These are phyloP conservation scores for Peribolospora kevripleyi DNA, from an alignment of 768 basidiomycete species.

Conservation along the genomic window DNA sequence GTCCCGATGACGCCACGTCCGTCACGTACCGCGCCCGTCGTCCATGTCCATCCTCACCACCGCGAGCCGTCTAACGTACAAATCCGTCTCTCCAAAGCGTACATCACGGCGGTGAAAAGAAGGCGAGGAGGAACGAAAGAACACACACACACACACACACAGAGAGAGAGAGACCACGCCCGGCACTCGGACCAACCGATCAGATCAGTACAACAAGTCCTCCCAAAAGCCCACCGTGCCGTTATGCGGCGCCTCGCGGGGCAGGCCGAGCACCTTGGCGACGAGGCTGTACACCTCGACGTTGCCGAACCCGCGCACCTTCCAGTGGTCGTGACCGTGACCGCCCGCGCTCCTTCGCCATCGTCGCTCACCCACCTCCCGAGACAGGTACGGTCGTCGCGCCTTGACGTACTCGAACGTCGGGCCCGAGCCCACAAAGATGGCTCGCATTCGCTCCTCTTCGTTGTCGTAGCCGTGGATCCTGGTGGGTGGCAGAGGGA, in stretches of 20 bases:
- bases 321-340: conserved; percentile 14
- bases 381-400: conserved; percentile 18
- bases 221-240: conserved; percentile 71
- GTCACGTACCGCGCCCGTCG: no score
- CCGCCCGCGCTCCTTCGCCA: conserved; percentile 39
- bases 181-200: no score
- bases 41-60: no score
- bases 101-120: no score
- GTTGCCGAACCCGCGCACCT: conserved; percentile 41
- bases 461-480: conserved; percentile 79
- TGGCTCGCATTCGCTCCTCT: conserved; percentile 46
- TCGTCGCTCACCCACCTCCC: conserved; percentile 17
- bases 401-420: conserved; percentile 45
- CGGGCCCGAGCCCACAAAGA: conserved; percentile 79
- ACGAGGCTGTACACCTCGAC: conserved; percentile 58
- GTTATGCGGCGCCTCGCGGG: conserved; percentile 36
- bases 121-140: no score
- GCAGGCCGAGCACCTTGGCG: conserved; percentile 14
- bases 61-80: no score
- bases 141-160: no score
- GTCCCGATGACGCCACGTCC: no score
- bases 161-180: no score
- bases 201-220: conserved; percentile 28
- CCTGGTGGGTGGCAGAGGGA: conserved; percentile 20
- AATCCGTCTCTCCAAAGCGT: no score